These are phyloP conservation scores for Thielaviopsis musarum DNA, from an alignment of 2,329 filamentous ascomycete genomes.

Conservation along the genomic window DNA sequence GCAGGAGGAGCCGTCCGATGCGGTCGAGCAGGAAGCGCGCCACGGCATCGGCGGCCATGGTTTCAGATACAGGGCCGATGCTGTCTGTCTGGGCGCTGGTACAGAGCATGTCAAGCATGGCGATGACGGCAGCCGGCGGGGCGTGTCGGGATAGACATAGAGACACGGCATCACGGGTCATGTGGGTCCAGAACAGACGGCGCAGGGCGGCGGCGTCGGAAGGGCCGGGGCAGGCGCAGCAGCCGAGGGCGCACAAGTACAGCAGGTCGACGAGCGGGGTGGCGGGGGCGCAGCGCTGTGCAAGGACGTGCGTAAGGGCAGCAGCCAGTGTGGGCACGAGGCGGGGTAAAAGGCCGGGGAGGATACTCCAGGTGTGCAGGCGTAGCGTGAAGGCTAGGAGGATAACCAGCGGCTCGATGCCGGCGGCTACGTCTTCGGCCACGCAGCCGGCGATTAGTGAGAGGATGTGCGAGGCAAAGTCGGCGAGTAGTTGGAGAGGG, in stretches of 20 bases:
- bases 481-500: conserved; percentile 40
- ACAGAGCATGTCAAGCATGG: conserved; percentile 47
- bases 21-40: conserved; percentile 40
- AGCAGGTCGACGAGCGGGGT: conserved; percentile 28
- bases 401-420: conserved; percentile 48
- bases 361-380: conserved; percentile 40
- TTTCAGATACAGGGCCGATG: conserved; percentile 46
- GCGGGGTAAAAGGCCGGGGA: conserved; percentile 39
- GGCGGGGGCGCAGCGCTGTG: neutral
- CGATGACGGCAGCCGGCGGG: conserved; percentile 41
- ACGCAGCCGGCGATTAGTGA: conserved; percentile 52
- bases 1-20: conserved; percentile 42
- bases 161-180: conserved; percentile 49
- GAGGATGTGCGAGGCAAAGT: conserved; percentile 47
- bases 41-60: conserved; percentile 25
- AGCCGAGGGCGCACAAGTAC: conserved; percentile 44
- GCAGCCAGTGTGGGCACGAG: conserved; percentile 26
- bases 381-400: conserved; percentile 47
- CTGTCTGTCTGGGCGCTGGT: conserved; percentile 47
- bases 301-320: conserved; percentile 2
- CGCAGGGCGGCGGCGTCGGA: conserved; percentile 18
- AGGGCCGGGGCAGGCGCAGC: conserved; percentile 24
- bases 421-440: conserved; percentile 43
- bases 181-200: conserved; percentile 46
- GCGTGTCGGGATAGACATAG: conserved; percentile 53